phyloP scores from a whole-genome alignment of 129 eudicot species.

The Flaveria brownii region DNA sequence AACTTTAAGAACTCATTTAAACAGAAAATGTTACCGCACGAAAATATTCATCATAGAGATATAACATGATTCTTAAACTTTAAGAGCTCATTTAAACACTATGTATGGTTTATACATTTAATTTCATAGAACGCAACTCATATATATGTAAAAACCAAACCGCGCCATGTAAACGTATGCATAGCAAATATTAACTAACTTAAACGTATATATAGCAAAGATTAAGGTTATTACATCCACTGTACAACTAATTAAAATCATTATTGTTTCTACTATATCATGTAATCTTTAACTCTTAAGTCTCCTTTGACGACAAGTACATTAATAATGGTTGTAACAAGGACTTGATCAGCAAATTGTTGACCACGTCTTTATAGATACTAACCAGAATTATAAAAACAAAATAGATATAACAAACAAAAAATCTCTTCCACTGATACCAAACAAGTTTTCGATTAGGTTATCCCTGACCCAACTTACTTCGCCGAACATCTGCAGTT shows the following conservation, averaged over 20 bases:
- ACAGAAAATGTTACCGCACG: too few species aligned
- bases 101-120: background rate
- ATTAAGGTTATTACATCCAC: conserved; percentile 13
- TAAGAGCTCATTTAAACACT: too few species aligned
- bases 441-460: conserved; percentile 19
- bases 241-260: conserved; percentile 27
- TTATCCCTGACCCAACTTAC: conserved; percentile 33
- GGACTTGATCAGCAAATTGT: background rate
- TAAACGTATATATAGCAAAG: conserved; percentile 6
- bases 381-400: conserved; percentile 27
- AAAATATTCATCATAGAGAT: too few species aligned
- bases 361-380: conserved; percentile 14
- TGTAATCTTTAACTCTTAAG: conserved; percentile 11
- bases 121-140: background rate
- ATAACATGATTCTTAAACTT: too few species aligned
- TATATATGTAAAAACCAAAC: background rate
- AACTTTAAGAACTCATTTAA: too few species aligned
- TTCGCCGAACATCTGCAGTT: conserved; percentile 70
- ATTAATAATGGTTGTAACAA: background rate
- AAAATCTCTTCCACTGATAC: background rate
- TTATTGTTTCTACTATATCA: conserved; percentile 19
- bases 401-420: conserved; percentile 2
- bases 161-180: too few species aligned
- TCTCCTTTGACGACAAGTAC: conserved; percentile 5
- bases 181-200: background rate